Percentiles rank a stretch among this genome's conserved stretches.
These are phyloP conservation scores for Peniophora sp. DNA, from an alignment of 1,284 basidiomycete species.

Conservation along the genomic window DNA sequence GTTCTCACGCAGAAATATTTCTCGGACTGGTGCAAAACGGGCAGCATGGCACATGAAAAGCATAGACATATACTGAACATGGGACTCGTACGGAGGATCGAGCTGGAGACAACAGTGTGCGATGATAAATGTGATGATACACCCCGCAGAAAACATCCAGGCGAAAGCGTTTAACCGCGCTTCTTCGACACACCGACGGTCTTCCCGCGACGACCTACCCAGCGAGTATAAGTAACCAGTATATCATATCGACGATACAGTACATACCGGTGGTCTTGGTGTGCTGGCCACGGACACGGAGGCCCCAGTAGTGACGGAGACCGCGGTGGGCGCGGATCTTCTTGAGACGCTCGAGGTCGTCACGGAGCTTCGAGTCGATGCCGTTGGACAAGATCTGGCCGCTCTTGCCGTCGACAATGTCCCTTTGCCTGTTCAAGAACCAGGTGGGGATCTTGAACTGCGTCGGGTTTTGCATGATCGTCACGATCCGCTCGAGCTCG, in stretches of 20 bases:
- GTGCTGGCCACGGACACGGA: slow-evolving; percentile 96
- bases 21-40: background rate
- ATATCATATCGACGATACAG: background rate
- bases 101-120: background rate
- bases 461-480: slow-evolving; percentile 98
- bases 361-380: slow-evolving; percentile 98
- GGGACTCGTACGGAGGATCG: background rate
- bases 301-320: slow-evolving; percentile 95
- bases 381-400: slow-evolving; percentile 94
- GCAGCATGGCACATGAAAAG: background rate
- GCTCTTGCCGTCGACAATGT: slow-evolving; percentile 97
- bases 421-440: slow-evolving; percentile 99
- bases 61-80: background rate
- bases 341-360: slow-evolving; percentile 98
- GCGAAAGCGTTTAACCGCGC: slow-evolving; percentile 55
- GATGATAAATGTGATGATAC: background rate
- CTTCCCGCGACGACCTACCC: slow-evolving; percentile 77
- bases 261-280: slow-evolving; percentile 94
- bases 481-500: slow-evolving; percentile 98
- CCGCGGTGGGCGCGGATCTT: slow-evolving; percentile 99
- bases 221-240: background rate
- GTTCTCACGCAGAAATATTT: background rate
- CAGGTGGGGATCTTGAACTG: slow-evolving; percentile 99
- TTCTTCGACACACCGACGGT: slow-evolving; percentile 93
- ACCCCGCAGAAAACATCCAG: background rate